phyloP scores from a whole-genome alignment of 805 yeast genomes.

The Wickerhamomyces sydowiorum region DNA sequence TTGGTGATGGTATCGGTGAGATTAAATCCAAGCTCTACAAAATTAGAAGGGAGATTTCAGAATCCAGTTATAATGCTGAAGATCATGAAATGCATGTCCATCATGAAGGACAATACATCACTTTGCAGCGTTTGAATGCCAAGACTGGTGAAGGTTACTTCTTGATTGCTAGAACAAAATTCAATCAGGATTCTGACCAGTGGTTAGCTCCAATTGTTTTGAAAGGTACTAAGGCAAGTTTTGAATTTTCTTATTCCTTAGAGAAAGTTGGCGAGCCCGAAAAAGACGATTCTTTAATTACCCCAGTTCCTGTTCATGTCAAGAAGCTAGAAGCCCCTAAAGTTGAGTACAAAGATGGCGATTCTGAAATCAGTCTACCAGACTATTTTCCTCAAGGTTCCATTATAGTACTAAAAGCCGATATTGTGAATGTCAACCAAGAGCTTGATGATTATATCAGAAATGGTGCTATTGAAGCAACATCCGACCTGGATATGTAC shows the following conservation, averaged over 20 bases:
- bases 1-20: conserved; percentile 59
- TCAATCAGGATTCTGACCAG: conserved; percentile 42
- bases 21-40: conserved; percentile 58
- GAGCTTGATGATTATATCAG: conserved; percentile 62
- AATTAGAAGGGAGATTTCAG: conserved; percentile 53
- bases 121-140: conserved; percentile 82
- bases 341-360: conserved; percentile 37
- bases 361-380: conserved; percentile 53
- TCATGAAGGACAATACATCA: conserved; percentile 88
- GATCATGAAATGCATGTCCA: conserved; percentile 93
- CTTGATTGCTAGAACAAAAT: conserved; percentile 82
- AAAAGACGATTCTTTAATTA: conserved; percentile 37
- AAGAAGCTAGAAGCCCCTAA: conserved; percentile 45
- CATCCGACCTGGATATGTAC: conserved; percentile 50
- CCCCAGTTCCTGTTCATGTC: conserved; percentile 63
- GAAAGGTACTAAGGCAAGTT: conserved; percentile 53
- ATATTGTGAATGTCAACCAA: conserved; percentile 58
- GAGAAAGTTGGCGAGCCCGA: conserved; percentile 43
- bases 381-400: conserved; percentile 82
- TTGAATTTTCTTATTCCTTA: conserved; percentile 54
- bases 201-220: conserved; percentile 50
- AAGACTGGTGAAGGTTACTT: conserved; percentile 86
- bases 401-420: conserved; percentile 75
- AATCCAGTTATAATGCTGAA: conserved; percentile 34
- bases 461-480: conserved; percentile 72